Percentiles rank a stretch among this genome's conserved stretches.
Conservation (phyloP, 169 alveolate genomes). For the Cryptosporidium meleagridis region DNA sequence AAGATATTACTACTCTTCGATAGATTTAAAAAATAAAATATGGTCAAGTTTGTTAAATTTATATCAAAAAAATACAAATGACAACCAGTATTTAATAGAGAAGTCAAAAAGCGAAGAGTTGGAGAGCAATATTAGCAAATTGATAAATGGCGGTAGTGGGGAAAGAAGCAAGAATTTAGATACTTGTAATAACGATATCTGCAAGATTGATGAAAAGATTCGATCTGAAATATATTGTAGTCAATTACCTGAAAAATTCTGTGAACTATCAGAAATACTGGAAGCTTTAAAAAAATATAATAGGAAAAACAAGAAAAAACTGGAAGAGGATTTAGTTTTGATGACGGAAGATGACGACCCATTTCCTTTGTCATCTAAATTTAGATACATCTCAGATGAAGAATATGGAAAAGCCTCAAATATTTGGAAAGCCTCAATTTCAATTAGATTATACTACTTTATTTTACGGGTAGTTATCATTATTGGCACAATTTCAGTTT, state of each 20-base stretch:
- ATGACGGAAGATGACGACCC: conserved; percentile 50
- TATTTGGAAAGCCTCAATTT: conserved; percentile 55
- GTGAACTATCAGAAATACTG: neutral
- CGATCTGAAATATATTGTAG: conserved; percentile 2
- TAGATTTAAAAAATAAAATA: conserved; percentile 4
- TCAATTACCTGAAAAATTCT: too few species aligned
- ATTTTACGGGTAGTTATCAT: conserved; percentile 14
- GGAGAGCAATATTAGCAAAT: neutral
- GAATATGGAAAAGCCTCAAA: conserved; percentile 44
- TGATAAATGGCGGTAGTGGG: too few species aligned
- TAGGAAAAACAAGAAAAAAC: neutral
- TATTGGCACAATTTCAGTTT: conserved; percentile 12
- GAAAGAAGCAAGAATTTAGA: neutral
- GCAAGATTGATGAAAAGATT: neutral
- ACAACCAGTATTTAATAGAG: neutral
- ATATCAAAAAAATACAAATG: neutral
- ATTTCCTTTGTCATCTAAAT: conserved; percentile 55
- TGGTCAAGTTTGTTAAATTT: neutral
- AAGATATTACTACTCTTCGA: neutral
- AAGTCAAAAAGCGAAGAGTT: neutral
- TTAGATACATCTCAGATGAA: conserved; percentile 60
- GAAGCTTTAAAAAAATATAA: neutral
- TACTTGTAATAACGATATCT: neutral
- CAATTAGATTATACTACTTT: conserved; percentile 31
- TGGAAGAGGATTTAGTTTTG: neutral